These are phyloP conservation scores for Boletellus emodensis DNA, from an alignment of 768 basidiomycete genomes.

Conservation along the genomic window DNA sequence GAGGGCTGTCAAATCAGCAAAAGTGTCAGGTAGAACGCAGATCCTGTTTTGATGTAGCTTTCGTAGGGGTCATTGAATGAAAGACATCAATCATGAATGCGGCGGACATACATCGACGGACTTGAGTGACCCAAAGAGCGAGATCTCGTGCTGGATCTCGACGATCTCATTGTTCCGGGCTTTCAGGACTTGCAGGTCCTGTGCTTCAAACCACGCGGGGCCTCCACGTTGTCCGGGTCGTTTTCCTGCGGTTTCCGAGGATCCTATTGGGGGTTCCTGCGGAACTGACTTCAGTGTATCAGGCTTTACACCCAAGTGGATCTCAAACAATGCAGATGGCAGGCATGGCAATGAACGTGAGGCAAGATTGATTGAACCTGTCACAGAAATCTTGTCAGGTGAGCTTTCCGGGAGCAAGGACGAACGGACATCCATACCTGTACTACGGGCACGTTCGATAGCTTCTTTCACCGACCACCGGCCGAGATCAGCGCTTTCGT, in stretches of 20 bases:
- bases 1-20: constrained; percentile 65
- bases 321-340: constrained; percentile 74
- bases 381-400: constrained; percentile 40
- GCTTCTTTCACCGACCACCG: constrained; percentile 67
- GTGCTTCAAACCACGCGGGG: constrained; percentile 78
- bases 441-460: constrained; percentile 72
- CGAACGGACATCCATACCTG: constrained; percentile 50
- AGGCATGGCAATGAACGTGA: constrained; percentile 70
- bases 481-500: constrained; percentile 48
- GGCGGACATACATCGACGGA: constrained; percentile 61
- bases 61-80: not conserved
- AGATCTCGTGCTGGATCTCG: constrained; percentile 79
- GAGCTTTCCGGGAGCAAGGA: constrained; percentile 38
- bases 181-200: constrained; percentile 72
- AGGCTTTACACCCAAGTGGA: constrained; percentile 73
- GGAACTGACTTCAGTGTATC: constrained; percentile 63
- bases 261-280: constrained; percentile 51
- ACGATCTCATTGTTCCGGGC: constrained; percentile 77
- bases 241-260: constrained; percentile 33
- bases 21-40: constrained; percentile 53
- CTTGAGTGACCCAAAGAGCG: constrained; percentile 80
- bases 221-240: constrained; percentile 39
- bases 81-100: not conserved
- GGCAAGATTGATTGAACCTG: constrained; percentile 73
- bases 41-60: constrained; percentile 78